Conservation (phyloP, 495 filamentous ascomycete species). For the Parathielavia hyrcaniae region DNA sequence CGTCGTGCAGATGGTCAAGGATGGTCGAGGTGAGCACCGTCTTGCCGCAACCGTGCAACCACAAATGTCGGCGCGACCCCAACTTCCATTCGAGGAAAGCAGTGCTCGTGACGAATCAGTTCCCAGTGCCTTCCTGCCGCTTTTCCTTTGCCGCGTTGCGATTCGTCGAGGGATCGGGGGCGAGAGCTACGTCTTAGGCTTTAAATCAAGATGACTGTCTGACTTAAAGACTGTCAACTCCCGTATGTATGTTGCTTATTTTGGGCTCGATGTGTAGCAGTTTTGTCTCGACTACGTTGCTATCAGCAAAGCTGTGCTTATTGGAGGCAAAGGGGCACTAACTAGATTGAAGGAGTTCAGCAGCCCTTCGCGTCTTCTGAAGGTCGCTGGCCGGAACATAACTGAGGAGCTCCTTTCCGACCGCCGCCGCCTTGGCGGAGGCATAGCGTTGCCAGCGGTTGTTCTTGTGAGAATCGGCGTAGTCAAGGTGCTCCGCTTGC, state of each 20-base stretch:
- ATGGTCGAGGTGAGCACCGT: neutral
- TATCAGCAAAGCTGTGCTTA: neutral
- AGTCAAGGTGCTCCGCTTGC: slow-evolving; percentile 31
- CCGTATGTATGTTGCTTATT: neutral
- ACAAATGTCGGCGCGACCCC: slow-evolving; percentile 1
- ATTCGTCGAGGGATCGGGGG: slow-evolving; percentile 10
- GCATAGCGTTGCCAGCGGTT: slow-evolving; percentile 35
- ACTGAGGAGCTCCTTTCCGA: slow-evolving; percentile 25
- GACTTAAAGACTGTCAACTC: slow-evolving; percentile 1
- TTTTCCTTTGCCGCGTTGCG: slow-evolving; percentile 1
- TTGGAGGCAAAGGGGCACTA: neutral
- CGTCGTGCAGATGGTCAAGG: slow-evolving; percentile 3
- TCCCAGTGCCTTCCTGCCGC: slow-evolving; percentile 5
- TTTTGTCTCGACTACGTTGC: neutral
- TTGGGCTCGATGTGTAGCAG: neutral
- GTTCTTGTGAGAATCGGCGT: slow-evolving; percentile 39
- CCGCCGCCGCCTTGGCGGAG: slow-evolving; percentile 30
- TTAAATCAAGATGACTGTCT: neutral
- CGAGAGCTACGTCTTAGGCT: neutral
- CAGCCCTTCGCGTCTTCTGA: neutral
- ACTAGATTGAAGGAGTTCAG: neutral
- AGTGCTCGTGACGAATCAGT: slow-evolving; percentile 3
- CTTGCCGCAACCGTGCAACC: neutral
- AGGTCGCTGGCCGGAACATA: slow-evolving; percentile 3
- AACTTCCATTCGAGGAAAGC: neutral